Base-by-base conservation (phyloP, 371 early-diverging fungal species). In the Apophysomyces ossiformis region DNA sequence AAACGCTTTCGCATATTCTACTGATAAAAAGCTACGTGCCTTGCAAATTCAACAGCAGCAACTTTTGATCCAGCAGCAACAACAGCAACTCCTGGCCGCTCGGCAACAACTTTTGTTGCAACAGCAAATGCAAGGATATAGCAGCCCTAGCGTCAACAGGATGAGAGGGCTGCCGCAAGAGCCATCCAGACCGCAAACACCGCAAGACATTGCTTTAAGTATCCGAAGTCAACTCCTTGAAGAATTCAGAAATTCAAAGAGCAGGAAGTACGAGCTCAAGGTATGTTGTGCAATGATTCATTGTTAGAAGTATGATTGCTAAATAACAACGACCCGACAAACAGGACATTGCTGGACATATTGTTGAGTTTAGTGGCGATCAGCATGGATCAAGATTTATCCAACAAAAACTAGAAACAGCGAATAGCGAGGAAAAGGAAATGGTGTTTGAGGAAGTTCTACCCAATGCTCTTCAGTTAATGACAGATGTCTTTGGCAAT, bases 401-500 rank as follows among this genome's bases (percentile, higher is more conserved):
- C 73, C 99, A 99, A 82, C 99, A 98, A 73, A 97, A 96, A 72
- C 85, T 99, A 7, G 99, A 99, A 74, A 89, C 90, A 0, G 96
- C 96, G 11, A 89, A 90, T 16, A 87, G 82, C 50, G 97, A 97
- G 57, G 99, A 99, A 69, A 96, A 96, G 83, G 91, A 93, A 66
- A 86, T 96, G 73, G 98, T 99, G 13, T 99, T 99, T 85, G 91
- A 95, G 35, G 97, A 99, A 79, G 94, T 99, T 35, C 80, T 92
- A 45, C 96, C 98, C 44, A 90, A 93, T 66, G 91, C 96, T 0
- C 79, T 96, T 41, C 96, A 97, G 63, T 84, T 99, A 47, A 98
- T 96, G 95, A 96, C 96, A 0, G 99, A 99, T 76, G 98, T 99
- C 2, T 99, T 99, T 91, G 99, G 99, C 57, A 99, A 99, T 85